A percentile compares a stretch with the other conserved stretches of the same genome.
These are phyloP conservation scores for Mycosphaerella sp. DNA, from an alignment of 2,329 filamentous ascomycete species.

Conservation along the genomic window DNA sequence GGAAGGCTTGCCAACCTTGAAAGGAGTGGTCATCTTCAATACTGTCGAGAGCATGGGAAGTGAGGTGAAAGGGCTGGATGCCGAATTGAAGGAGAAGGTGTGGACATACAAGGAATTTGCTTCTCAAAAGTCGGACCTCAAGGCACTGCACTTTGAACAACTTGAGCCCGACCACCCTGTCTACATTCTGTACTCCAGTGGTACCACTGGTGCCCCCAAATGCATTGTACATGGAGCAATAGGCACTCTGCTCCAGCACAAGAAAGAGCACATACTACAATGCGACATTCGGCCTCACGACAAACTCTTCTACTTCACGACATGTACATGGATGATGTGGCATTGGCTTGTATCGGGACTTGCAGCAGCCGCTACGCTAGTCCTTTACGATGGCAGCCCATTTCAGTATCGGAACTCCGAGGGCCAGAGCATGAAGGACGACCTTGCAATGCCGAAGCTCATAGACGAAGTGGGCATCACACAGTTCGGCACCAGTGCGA, in stretches of 20 bases:
- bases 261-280: constrained; percentile 90
- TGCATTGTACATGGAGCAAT: constrained; percentile 89
- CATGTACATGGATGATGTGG: constrained; percentile 99
- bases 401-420: constrained; percentile 52
- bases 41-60: constrained; percentile 48
- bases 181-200: constrained; percentile 89
- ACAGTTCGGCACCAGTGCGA: constrained; percentile 91
- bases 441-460: constrained; percentile 74
- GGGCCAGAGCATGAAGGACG: constrained; percentile 54
- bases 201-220: constrained; percentile 82
- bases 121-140: constrained; percentile 35
- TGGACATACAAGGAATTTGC: constrained; percentile 30
- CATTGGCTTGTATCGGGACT: constrained; percentile 90
- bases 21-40: constrained; percentile 67
- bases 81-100: constrained; percentile 14
- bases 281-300: constrained; percentile 69
- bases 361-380: constrained; percentile 71
- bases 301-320: constrained; percentile 87
- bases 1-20: constrained; percentile 58
- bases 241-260: constrained; percentile 89
- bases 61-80: constrained; percentile 24
- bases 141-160: constrained; percentile 58
- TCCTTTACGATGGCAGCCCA: constrained; percentile 89
- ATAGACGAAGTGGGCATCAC: constrained; percentile 77
- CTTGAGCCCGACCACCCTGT: constrained; percentile 80